Evolutionary conservation across 257 asterid genomes (phyloP).

Genomic region (Solanum ahanhuiri): DNA sequence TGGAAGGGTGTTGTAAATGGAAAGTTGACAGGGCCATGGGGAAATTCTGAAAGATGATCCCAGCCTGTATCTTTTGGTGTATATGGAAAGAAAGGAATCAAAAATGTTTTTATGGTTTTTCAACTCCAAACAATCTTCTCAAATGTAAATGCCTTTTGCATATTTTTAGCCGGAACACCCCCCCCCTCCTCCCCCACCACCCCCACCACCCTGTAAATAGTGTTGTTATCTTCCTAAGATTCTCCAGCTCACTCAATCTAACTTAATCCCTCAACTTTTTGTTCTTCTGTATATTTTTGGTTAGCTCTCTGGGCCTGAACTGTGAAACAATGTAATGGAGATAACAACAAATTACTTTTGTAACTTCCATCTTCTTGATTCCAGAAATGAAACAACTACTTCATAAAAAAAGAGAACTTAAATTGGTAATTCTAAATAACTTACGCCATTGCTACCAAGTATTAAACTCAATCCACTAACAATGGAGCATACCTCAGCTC

Average conservation of each 20-base stretch:
- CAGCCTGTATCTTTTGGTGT: background rate
- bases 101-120: background rate
- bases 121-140: background rate
- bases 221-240: background rate
- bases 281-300: background rate
- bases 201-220: background rate
- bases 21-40: background rate
- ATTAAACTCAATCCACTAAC: background rate
- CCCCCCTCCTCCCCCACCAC: background rate
- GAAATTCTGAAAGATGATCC: background rate
- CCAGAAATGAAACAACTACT: background rate
- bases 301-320: background rate
- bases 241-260: background rate
- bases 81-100: background rate
- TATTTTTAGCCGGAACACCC: background rate
- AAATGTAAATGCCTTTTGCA: background rate
- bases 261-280: background rate
- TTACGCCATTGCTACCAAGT: conserved; percentile 1
- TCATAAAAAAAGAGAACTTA: background rate
- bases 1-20: background rate
- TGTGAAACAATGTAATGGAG: background rate
- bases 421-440: background rate
- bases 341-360: background rate
- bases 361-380: background rate
- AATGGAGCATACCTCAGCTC: conserved; percentile 66